Conservation (phyloP, 1,139 yeast species). For the Taiozyma onychis region DNA sequence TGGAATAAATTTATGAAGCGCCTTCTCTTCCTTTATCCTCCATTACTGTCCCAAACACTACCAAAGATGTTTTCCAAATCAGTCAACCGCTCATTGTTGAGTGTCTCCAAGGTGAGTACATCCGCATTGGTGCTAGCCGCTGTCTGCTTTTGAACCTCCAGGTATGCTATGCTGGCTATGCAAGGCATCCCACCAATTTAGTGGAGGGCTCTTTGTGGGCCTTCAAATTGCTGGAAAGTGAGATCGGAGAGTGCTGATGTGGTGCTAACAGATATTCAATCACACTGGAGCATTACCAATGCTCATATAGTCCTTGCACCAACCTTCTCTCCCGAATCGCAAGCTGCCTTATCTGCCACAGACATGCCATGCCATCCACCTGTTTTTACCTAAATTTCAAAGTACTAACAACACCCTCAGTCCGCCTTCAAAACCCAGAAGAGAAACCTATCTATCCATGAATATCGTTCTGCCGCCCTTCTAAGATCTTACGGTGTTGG, state of each 20-base stretch:
- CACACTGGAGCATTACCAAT: background rate
- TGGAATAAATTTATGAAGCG: background rate
- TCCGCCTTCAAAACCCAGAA: slow-evolving; percentile 29
- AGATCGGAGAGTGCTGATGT: background rate
- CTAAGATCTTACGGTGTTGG: slow-evolving; percentile 78
- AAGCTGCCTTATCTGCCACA: background rate
- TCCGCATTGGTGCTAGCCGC: background rate
- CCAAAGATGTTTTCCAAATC: slow-evolving; percentile 19
- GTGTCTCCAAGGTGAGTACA: slow-evolving; percentile 22
- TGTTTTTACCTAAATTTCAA: background rate
- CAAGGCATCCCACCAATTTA: background rate
- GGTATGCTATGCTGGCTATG: background rate
- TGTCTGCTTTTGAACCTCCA: background rate
- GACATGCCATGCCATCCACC: background rate
- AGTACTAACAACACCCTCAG: slow-evolving; percentile 6
- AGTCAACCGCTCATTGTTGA: slow-evolving; percentile 22
- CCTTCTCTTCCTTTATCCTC: background rate
- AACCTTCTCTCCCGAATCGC: background rate
- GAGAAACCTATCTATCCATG: slow-evolving; percentile 87
- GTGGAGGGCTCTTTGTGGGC: background rate
- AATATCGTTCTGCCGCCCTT: slow-evolving; percentile 90
- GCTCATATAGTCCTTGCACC: background rate
- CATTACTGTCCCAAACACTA: background rate
- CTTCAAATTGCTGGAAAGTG: background rate
- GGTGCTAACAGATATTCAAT: background rate